A percentile compares a stretch with the other conserved stretches of the same genome.
phyloP scores from a whole-genome alignment of 805 yeast species.

The Yarrowia hollandica region DNA sequence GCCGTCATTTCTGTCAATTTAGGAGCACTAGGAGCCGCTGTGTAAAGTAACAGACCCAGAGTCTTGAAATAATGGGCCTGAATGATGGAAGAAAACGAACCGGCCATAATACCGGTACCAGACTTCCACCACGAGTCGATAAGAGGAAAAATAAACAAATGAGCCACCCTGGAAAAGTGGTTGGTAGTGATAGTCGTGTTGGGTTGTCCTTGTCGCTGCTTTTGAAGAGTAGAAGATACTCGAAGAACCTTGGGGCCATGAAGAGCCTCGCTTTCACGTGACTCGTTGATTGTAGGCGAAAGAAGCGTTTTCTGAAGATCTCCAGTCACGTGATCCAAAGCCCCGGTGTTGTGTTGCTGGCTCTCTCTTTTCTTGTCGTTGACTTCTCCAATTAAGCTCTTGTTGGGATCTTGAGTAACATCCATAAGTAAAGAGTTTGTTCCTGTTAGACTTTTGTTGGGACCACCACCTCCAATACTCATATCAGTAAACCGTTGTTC shows the following conservation, averaged over 20 bases:
- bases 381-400: neutral
- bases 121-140: conserved; percentile 49
- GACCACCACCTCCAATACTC: conserved; percentile 30
- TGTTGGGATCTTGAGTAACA: neutral
- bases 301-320: conserved; percentile 36
- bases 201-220: conserved; percentile 29
- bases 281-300: conserved; percentile 33
- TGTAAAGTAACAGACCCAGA: conserved; percentile 54
- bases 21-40: conserved; percentile 56
- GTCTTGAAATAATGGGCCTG: conserved; percentile 62
- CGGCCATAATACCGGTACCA: conserved; percentile 49
- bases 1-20: conserved; percentile 57
- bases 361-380: too few species aligned
- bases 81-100: conserved; percentile 55
- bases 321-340: conserved; percentile 30
- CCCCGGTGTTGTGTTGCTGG: neutral
- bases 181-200: conserved; percentile 38
- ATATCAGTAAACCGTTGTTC: conserved; percentile 46
- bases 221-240: conserved; percentile 37
- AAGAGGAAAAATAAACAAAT: conserved; percentile 57
- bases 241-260: conserved; percentile 39
- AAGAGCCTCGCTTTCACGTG: conserved; percentile 33
- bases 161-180: conserved; percentile 49
- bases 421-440: conserved; percentile 3
- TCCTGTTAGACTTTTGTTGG: neutral